These are phyloP conservation scores for Microcera coccophila DNA, from an alignment of 2,329 filamentous ascomycete species.

Conservation along the genomic window DNA sequence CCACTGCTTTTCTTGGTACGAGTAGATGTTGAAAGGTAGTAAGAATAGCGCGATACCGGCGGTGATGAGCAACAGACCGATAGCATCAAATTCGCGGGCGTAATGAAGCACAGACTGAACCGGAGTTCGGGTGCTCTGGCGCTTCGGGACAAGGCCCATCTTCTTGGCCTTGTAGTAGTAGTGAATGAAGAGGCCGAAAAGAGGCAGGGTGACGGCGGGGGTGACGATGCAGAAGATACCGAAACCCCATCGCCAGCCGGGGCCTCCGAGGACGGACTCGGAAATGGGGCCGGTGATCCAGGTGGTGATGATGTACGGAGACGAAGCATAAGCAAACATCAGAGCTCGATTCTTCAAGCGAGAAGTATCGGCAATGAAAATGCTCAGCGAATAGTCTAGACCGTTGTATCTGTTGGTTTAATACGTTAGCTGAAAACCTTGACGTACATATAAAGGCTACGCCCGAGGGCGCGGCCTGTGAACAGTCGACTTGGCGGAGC, in stretches of 20 bases:
- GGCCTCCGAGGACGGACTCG: constrained; percentile 47
- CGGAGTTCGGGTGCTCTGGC: constrained; percentile 59
- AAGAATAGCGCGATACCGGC: constrained; percentile 56
- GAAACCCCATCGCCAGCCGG: constrained; percentile 45
- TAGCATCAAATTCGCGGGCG: constrained; percentile 46
- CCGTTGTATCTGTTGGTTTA: constrained; percentile 52
- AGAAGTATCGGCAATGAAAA: constrained; percentile 66
- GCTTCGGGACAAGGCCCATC: constrained; percentile 27
- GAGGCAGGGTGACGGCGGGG: constrained; percentile 38
- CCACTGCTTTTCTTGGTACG: constrained; percentile 43
- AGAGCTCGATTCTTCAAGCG: constrained; percentile 53
- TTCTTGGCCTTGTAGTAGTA: constrained; percentile 22
- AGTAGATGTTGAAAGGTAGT: constrained; percentile 57
- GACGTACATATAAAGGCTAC: background rate
- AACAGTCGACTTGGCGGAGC: constrained; percentile 3
- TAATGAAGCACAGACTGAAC: constrained; percentile 40
- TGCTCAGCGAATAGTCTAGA: constrained; percentile 55
- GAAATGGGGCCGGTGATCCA: constrained; percentile 59
- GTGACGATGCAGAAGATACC: constrained; percentile 57
- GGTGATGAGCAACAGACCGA: constrained; percentile 53
- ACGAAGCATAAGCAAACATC: constrained; percentile 52
- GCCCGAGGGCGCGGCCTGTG: background rate
- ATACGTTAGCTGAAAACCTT: constrained; percentile 2
- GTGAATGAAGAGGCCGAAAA: constrained; percentile 20
- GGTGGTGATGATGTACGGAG: constrained; percentile 63